Conservation (phyloP, 352 stramenopile species). For the Halophytophthora batemanensis region DNA sequence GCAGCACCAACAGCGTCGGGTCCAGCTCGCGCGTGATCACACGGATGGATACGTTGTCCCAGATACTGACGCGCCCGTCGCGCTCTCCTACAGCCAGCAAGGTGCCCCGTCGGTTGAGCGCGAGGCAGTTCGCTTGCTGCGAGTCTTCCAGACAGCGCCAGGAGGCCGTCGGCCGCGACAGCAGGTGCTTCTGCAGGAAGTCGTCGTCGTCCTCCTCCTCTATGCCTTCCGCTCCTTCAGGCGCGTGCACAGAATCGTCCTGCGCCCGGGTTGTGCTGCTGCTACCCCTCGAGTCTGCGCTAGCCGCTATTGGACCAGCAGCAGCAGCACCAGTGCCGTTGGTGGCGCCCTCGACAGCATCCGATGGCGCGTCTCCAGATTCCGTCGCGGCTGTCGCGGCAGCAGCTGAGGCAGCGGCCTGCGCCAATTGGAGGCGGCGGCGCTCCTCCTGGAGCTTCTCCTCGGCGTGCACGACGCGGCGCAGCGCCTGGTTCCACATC, state of each 20-base stretch:
- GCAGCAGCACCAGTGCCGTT: neutral
- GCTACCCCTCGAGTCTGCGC: no score
- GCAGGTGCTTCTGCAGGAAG: slow-evolving; percentile 54
- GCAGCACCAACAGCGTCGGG: slow-evolving; percentile 56
- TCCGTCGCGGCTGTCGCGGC: slow-evolving; percentile 1
- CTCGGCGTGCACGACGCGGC: slow-evolving; percentile 26
- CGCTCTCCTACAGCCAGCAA: slow-evolving; percentile 76
- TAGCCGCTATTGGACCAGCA: no score
- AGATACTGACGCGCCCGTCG: slow-evolving; percentile 76
- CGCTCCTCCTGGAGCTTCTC: slow-evolving; percentile 23
- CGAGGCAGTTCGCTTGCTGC: slow-evolving; percentile 70
- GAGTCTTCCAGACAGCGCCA: slow-evolving; percentile 75
- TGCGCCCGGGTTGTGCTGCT: neutral
- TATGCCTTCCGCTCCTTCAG: slow-evolving; percentile 16
- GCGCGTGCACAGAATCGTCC: neutral
- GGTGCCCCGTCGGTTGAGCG: slow-evolving; percentile 57
- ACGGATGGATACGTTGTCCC: slow-evolving; percentile 78
- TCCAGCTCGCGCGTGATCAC: slow-evolving; percentile 79
- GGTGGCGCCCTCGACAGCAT: neutral
- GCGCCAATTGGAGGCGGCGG: slow-evolving; percentile 22
- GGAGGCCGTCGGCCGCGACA: slow-evolving; percentile 41
- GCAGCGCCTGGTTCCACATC: slow-evolving; percentile 37
- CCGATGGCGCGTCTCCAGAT: neutral
- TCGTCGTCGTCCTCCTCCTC: slow-evolving; percentile 44
- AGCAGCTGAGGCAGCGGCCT: slow-evolving; percentile 9